These are phyloP conservation scores for Cyberlindnera lachancei DNA, from an alignment of 805 yeast species.

Conservation along the genomic window DNA sequence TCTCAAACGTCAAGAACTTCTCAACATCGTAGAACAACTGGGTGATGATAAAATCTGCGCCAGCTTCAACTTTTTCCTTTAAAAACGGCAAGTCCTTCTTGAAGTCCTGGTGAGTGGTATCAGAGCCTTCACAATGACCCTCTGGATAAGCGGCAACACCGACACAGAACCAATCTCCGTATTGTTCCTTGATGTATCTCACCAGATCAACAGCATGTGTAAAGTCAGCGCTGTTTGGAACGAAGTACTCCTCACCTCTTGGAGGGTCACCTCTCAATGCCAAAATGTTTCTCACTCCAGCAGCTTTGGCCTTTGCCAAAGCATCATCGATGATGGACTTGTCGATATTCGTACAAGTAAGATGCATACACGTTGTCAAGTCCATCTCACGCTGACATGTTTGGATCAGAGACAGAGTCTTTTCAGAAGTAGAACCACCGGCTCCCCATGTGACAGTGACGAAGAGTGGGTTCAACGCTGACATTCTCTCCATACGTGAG, in stretches of 20 bases:
- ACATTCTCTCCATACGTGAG: conserved; percentile 84
- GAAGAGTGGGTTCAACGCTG: conserved; percentile 79
- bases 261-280: conserved; percentile 98
- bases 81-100: conserved; percentile 50
- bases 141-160: conserved; percentile 99
- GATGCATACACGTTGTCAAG: conserved; percentile 86
- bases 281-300: conserved; percentile 82
- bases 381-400: conserved; percentile 69
- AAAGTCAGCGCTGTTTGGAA: conserved; percentile 36
- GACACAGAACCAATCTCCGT: conserved; percentile 80
- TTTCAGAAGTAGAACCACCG: conserved; percentile 88
- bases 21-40: conserved; percentile 96
- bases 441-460: conserved; percentile 98
- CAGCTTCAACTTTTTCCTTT: conserved; percentile 87
- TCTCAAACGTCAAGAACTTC: conserved; percentile 63
- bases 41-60: conserved; percentile 89
- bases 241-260: conserved; percentile 59
- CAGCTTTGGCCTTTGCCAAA: conserved; percentile 54
- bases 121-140: conserved; percentile 93
- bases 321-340: conserved; percentile 73
- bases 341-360: conserved; percentile 94
- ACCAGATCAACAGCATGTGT: conserved; percentile 82
- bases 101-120: conserved; percentile 40
- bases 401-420: conserved; percentile 76
- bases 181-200: conserved; percentile 56